These are phyloP conservation scores for Colletotrichum euphorbiae DNA, from an alignment of 2,329 filamentous ascomycete species.

Conservation along the genomic window DNA sequence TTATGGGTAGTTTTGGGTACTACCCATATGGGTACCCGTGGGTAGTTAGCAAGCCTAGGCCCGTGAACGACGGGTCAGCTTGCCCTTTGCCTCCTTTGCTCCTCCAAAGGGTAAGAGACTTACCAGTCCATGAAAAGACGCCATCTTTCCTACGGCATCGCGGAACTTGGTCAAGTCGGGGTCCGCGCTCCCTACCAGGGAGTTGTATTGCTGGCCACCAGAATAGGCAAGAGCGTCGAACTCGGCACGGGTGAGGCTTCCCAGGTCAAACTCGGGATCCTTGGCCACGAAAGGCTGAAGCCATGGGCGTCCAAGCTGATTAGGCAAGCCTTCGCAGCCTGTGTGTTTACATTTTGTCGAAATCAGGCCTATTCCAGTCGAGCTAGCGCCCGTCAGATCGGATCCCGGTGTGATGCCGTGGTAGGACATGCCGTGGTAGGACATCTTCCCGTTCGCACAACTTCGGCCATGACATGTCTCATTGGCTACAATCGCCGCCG, in stretches of 20 bases:
- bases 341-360: not conserved
- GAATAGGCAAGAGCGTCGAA: slow-evolving; percentile 18
- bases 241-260: not conserved
- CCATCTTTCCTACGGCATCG: slow-evolving; percentile 55
- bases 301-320: not conserved
- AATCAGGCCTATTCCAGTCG: not conserved
- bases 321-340: slow-evolving; percentile 1
- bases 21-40: too few species aligned
- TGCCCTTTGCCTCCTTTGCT: too few species aligned
- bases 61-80: too few species aligned
- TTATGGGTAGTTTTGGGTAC: too few species aligned
- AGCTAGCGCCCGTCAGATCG: not conserved
- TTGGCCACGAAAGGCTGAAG: slow-evolving; percentile 24
- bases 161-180: slow-evolving; percentile 50
- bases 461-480: not conserved
- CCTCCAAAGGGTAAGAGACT: too few species aligned
- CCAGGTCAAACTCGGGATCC: not conserved
- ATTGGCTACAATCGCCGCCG: not conserved
- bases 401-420: not conserved
- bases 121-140: slow-evolving; percentile 49
- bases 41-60: too few species aligned
- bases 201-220: slow-evolving; percentile 3
- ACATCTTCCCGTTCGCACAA: slow-evolving; percentile 8
- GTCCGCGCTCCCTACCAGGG: slow-evolving; percentile 11
- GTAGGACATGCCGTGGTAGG: not conserved